Base-by-base conservation (phyloP, 306 rosid species). In the Trifolium fragiferum region DNA sequence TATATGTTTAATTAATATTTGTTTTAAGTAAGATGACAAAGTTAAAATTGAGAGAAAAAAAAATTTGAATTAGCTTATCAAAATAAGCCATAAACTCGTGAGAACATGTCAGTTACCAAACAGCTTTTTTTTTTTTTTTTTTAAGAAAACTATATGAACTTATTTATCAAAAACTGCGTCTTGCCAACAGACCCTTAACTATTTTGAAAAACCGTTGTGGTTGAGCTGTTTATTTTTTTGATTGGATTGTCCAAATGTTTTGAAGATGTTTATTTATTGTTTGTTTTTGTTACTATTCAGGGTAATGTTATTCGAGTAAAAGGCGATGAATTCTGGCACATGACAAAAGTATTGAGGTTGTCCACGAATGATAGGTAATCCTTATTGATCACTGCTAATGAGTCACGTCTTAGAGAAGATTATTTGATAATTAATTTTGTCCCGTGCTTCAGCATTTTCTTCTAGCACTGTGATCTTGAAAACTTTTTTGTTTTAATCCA, bases 301-400 rank as follows among this genome's bases (percentile, higher is more conserved):
- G 98, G 98, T 23, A 79, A 69, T 76, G 76, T 79, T 63, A 77
- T 94, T 65, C 86, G 88, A 9, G 84, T 94, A 13, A 81, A 87
- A 78, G 96, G 97, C 23, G 97, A 91, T 84, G 98, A 94, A 51
- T 85, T 94, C 73, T 90, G 95, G 96, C 98, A 94, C 74, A 91
- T 94, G 95, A 88, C 95, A 11, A 91, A 91, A 79, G 96, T 90
- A 19, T 83, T 94, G 75, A 89, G 98, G 79, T 83, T 94, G 82
- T 71, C 85, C 68, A 75, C 83, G 61, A 73, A 84, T 73, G 97
- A 87, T 68, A 88, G 97, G 98, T 94, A 86, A 70, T 70, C 49
- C 25, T 79, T 25, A 18, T 44, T 20, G 23, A 1, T 60, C 66
- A 35, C 40, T 30, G 38, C 46, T 37, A 62, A 19, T 66, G 37